Conservation (phyloP, 73 alveolate genomes). For the Urostyla sp. region DNA sequence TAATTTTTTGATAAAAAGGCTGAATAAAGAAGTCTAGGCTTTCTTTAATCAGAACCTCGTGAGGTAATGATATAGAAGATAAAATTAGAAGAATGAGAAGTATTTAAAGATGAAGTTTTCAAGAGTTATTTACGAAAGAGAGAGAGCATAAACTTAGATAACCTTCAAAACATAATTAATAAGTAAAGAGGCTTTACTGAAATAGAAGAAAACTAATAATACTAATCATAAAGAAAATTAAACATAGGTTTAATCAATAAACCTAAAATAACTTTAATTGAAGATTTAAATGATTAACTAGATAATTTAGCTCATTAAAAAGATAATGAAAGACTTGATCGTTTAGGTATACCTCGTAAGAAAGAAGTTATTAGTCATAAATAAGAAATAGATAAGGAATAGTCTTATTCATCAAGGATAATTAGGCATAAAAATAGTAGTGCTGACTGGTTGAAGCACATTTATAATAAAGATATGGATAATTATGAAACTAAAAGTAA, state of each 20-base stretch:
- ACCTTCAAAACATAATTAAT: not conserved
- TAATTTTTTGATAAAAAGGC: not conserved
- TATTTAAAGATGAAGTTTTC: constrained; percentile 13
- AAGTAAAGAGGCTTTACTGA: not conserved
- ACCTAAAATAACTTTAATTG: too few relatives aligned
- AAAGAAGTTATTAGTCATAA: too few relatives aligned
- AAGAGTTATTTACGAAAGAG: not conserved
- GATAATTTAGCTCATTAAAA: too few relatives aligned
- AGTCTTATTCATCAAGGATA: too few relatives aligned
- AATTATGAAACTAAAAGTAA: too few relatives aligned
- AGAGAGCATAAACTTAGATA: not conserved
- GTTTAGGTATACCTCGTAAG: too few relatives aligned
- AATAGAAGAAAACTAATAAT: not conserved
- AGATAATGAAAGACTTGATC: not conserved
- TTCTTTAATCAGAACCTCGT: not conserved
- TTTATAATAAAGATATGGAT: too few relatives aligned
- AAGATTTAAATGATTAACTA: too few relatives aligned
- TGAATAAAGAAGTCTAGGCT: constrained; percentile 1
- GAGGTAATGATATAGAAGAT: constrained; percentile 26
- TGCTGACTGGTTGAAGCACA: too few relatives aligned
- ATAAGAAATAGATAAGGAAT: too few relatives aligned
- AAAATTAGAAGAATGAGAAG: constrained; percentile 21
- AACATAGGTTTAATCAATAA: too few relatives aligned
- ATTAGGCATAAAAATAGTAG: too few relatives aligned
- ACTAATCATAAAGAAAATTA: not conserved